These are phyloP conservation scores for Viridothelium virens DNA, from an alignment of 495 filamentous ascomycete species.

Conservation along the genomic window DNA sequence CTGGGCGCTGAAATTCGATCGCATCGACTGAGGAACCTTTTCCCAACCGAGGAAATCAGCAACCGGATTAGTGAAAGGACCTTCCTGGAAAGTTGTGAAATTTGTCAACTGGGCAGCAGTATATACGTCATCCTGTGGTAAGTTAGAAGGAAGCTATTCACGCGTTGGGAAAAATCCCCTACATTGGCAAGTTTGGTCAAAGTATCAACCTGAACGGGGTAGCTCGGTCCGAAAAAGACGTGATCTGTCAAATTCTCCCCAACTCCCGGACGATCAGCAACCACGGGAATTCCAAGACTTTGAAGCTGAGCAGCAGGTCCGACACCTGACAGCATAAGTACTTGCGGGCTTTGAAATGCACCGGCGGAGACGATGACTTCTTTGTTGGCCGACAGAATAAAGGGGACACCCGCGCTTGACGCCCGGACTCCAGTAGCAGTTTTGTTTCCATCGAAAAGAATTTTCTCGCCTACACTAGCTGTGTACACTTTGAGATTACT, in stretches of 20 bases:
- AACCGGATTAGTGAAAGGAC: conserved; percentile 22
- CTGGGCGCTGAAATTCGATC: conserved; percentile 12
- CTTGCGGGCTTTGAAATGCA: conserved; percentile 23
- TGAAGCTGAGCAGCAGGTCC: conserved; percentile 19
- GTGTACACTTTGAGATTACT: conserved; percentile 34
- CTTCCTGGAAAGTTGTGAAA: conserved; percentile 18
- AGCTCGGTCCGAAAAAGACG: conserved; percentile 17
- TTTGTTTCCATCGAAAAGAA: conserved; percentile 31
- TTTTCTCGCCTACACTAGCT: conserved; percentile 37
- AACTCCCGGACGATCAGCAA: conserved; percentile 20
- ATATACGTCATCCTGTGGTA: conserved; percentile 3
- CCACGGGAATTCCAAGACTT: conserved; percentile 16
- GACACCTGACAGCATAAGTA: conserved; percentile 28
- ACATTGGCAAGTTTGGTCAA: conserved; percentile 5
- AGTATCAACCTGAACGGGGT: conserved; percentile 17
- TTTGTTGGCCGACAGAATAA: conserved; percentile 39
- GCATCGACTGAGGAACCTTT: conserved; percentile 19
- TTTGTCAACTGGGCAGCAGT: conserved; percentile 5
- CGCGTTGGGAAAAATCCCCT: background rate
- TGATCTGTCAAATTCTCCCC: conserved; percentile 31
- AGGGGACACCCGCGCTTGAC: conserved; percentile 28
- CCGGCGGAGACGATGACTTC: conserved; percentile 55
- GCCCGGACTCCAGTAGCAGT: conserved; percentile 36
- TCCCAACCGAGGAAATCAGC: conserved; percentile 24
- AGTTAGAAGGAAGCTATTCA: background rate